Evolutionary conservation across 202 grass and related monocot genomes (phyloP).

Genomic region (Hordeum pubiflorum): DNA sequence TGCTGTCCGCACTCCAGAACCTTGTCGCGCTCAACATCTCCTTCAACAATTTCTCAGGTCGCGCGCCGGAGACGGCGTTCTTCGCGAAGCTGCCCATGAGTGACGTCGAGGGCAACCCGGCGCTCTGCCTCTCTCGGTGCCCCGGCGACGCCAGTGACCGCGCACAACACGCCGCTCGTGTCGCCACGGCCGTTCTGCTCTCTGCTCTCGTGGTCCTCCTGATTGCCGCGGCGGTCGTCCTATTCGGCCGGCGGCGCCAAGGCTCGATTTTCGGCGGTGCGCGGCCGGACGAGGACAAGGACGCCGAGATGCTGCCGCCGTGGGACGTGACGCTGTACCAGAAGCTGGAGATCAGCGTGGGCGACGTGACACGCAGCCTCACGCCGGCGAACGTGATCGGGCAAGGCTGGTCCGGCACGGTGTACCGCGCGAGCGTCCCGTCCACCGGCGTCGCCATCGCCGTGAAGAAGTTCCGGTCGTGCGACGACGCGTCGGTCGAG

Average conservation of each 20-base stretch:
- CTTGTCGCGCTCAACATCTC: constrained; percentile 84
- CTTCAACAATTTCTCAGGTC: constrained; percentile 77
- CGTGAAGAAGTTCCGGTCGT: constrained; percentile 68
- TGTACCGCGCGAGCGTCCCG: constrained; percentile 66
- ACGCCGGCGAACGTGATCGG: constrained; percentile 65
- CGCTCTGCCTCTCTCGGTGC: constrained; percentile 53
- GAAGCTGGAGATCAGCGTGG: constrained; percentile 76
- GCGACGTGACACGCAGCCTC: constrained; percentile 58
- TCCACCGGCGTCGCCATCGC: constrained; percentile 39
- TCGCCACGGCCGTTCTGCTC: constrained; percentile 55
- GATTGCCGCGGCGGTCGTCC: constrained; percentile 28
- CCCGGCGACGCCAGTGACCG: constrained; percentile 25
- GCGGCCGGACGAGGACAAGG: constrained; percentile 39
- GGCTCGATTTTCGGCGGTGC: neutral
- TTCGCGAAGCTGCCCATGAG: constrained; percentile 67
- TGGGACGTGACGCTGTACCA: constrained; percentile 97
- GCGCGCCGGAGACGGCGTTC: constrained; percentile 55
- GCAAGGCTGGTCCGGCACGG: constrained; percentile 67
- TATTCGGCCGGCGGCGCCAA: constrained; percentile 22
- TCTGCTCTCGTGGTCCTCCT: constrained; percentile 43
- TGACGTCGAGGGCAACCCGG: constrained; percentile 76
- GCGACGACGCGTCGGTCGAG: constrained; percentile 52
- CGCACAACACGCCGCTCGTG: constrained; percentile 26
- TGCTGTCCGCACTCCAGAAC: constrained; percentile 61
- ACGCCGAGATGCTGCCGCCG: constrained; percentile 73